A percentile compares a stretch with the other conserved stretches of the same genome.
phyloP scores from a whole-genome alignment of 2,329 filamentous ascomycete genomes.

The Colletotrichum scovillei region DNA sequence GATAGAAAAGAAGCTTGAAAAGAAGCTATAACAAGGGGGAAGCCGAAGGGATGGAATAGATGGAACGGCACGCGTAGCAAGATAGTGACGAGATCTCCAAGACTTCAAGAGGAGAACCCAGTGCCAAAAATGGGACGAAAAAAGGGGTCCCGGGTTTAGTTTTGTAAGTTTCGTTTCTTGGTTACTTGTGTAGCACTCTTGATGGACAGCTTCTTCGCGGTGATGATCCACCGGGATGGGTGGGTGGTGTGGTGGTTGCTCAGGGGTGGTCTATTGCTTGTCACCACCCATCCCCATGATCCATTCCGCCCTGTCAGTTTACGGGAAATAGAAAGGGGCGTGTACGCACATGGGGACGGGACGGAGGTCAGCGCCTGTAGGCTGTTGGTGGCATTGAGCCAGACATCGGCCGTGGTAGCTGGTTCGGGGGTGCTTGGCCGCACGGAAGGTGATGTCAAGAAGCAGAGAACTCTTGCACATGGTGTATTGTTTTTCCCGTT shows the following conservation, averaged over 20 bases:
- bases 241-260: neutral
- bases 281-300: neutral
- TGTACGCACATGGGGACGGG: neutral
- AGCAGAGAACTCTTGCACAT: neutral
- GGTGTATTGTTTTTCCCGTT: neutral
- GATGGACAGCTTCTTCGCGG: neutral
- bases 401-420: neutral
- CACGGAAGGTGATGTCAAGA: neutral
- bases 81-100: neutral
- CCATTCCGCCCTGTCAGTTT: neutral
- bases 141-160: neutral
- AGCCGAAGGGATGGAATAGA: neutral
- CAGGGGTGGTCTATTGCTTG: neutral
- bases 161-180: constrained; percentile 5
- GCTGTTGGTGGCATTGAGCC: neutral
- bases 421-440: neutral
- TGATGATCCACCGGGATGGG: constrained; percentile 11
- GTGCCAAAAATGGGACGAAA: neutral
- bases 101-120: neutral
- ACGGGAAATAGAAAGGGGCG: neutral
- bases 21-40: neutral
- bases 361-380: neutral
- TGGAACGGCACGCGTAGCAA: constrained; percentile 1
- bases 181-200: neutral
- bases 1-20: neutral